Conservation (phyloP, 2,329 filamentous ascomycete genomes). For the Epichloe baconii region DNA sequence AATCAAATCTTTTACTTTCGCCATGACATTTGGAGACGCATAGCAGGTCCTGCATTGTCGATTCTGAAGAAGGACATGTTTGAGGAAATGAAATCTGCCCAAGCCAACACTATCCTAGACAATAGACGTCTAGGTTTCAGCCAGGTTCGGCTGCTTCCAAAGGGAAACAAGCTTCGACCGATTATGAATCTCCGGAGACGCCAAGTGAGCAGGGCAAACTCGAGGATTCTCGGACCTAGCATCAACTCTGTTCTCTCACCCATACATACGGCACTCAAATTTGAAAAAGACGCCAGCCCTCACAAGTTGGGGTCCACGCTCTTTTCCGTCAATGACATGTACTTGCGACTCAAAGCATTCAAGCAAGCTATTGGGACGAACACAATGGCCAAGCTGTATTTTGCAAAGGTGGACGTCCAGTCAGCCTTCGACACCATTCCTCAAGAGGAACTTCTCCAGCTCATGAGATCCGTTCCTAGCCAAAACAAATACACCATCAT, state of each 20-base stretch:
- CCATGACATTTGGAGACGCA: slow-evolving; percentile 75
- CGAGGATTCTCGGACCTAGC: slow-evolving; percentile 42
- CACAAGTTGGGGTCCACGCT: slow-evolving; percentile 62
- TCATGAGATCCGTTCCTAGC: slow-evolving; percentile 46
- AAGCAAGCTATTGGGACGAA: slow-evolving; percentile 33
- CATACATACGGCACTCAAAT: slow-evolving; percentile 61
- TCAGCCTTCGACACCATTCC: slow-evolving; percentile 94
- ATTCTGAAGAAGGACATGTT: slow-evolving; percentile 61
- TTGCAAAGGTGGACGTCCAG: slow-evolving; percentile 85
- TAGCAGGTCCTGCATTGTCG: slow-evolving; percentile 61
- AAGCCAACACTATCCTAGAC: slow-evolving; percentile 44
- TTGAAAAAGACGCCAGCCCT: slow-evolving; percentile 53
- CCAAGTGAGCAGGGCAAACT: slow-evolving; percentile 40
- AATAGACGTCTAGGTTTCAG: slow-evolving; percentile 60
- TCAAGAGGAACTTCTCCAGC: slow-evolving; percentile 55
- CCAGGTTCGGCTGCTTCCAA: slow-evolving; percentile 72
- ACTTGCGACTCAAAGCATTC: slow-evolving; percentile 58
- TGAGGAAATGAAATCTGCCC: slow-evolving; percentile 53
- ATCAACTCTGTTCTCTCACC: slow-evolving; percentile 48
- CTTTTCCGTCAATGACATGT: slow-evolving; percentile 71
- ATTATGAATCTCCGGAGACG: slow-evolving; percentile 77
- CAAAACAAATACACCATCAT: slow-evolving; percentile 54
- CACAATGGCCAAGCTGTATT: slow-evolving; percentile 46
- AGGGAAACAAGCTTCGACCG: slow-evolving; percentile 55
- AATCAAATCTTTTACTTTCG: slow-evolving; percentile 86